Base-by-base conservation (phyloP, 1,284 basidiomycete genomes). In the Moesziomyces globuligerus region DNA sequence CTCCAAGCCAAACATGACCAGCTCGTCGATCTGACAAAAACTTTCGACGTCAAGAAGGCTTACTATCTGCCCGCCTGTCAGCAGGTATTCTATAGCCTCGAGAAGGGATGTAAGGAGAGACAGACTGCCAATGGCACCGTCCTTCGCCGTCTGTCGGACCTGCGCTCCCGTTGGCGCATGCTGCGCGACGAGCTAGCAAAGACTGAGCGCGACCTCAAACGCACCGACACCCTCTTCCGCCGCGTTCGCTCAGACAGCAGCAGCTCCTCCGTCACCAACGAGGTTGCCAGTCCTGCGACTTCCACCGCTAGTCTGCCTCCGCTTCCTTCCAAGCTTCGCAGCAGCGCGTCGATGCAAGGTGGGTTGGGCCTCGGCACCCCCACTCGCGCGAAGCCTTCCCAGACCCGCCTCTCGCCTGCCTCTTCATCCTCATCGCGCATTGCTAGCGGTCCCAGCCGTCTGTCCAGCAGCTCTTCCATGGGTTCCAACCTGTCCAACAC, bases 51-150 rank as follows among this genome's bases (percentile, higher is more conserved):
- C 28, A 80, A 80, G 58, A 66, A 53, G 51, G 49, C 91, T 88
- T 92, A 92, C 82, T 98, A 98, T 81, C 89, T 92, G 83, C 93
- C 94, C 0, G 93, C 93, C 21, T 91, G 92, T 4, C 90, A 90
- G 11, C 93, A 94, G 81, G 93, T 94, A 37, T 86, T 98, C n/a
- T 88, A 89, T 20, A 93, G 94, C 74, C 90, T 97, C 75, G 92
- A 93, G 80, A 94, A 92, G 81, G 92, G 92, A 36, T 90, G 97
- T 26, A 87, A 88, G 60, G 92, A 95, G 69, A 88, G 93, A 47
- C 89, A 91, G 1, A 95, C 93, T 17, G 93, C 92, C 86, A 97
- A 98, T 69, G 95, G 95, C 3, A 93, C 95, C 84, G 91, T 93
- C 24, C 83, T 97, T 52, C 87, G 94, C 56, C 86, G 92, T 65